Conservation (phyloP, 371 early-diverging fungal genomes). For the Sporodiniella umbellata region DNA sequence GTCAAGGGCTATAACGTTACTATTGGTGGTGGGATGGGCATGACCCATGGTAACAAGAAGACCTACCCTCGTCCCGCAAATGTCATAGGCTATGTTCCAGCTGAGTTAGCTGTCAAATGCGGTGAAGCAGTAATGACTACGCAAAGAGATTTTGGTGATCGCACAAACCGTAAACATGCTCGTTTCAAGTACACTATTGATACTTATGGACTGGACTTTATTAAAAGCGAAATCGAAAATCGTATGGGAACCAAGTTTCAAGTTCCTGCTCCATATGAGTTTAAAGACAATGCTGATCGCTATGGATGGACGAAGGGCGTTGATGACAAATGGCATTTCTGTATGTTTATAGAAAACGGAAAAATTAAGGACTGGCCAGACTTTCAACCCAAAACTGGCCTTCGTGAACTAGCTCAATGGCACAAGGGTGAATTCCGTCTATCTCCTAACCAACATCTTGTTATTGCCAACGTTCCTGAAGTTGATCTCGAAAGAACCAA, state of each 20-base stretch:
- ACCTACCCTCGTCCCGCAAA: conserved; percentile 88
- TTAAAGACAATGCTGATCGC: conserved; percentile 85
- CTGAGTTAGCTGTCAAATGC: conserved; percentile 74
- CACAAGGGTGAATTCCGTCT: conserved; percentile 81
- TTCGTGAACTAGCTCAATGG: conserved; percentile 76
- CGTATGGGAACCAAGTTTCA: conserved; percentile 73
- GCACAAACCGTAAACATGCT: conserved; percentile 95
- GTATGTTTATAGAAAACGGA: conserved; percentile 90
- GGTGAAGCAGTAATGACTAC: conserved; percentile 87
- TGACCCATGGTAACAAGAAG: conserved; percentile 95
- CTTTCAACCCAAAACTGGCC: conserved; percentile 72
- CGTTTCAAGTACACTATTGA: conserved; percentile 96
- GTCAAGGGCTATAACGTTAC: conserved; percentile 90
- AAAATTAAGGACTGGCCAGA: conserved; percentile 86
- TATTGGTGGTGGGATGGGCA: conserved; percentile 96
- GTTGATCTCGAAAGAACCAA: conserved; percentile 70
- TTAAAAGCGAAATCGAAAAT: conserved; percentile 79
- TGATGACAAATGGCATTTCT: conserved; percentile 78
- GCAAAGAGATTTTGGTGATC: conserved; percentile 92
- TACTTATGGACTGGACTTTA: conserved; percentile 88
- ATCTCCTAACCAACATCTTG: conserved; percentile 89
- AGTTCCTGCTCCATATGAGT: conserved; percentile 63
- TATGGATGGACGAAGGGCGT: conserved; percentile 86
- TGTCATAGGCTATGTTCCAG: conserved; percentile 74
- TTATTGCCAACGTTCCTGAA: conserved; percentile 76